phyloP scores from a whole-genome alignment of 2,329 filamentous ascomycete species.

The Ustulina deusta region DNA sequence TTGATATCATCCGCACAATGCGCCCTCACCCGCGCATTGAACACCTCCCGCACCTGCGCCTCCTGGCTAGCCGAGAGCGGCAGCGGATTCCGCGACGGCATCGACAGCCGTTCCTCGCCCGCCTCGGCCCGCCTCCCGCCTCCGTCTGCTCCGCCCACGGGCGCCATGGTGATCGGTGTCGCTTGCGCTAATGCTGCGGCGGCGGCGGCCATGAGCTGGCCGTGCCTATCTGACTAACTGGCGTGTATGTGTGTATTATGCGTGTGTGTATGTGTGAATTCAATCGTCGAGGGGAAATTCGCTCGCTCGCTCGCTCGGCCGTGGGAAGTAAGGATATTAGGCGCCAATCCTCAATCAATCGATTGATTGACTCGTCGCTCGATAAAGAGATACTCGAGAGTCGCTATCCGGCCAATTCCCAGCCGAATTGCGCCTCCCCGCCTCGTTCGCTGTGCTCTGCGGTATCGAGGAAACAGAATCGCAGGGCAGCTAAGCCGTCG shows the following conservation, averaged over 20 bases:
- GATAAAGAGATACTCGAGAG: not conserved
- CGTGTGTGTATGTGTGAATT: not conserved
- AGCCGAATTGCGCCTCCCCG: not conserved
- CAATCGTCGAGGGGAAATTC: not conserved
- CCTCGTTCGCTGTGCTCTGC: not conserved
- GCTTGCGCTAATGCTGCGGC: conserved; percentile 22
- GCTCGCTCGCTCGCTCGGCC: not conserved
- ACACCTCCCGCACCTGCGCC: conserved; percentile 56
- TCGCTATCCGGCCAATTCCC: not conserved
- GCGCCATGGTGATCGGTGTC: conserved; percentile 55
- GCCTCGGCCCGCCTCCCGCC: conserved; percentile 11
- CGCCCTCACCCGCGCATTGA: conserved; percentile 72
- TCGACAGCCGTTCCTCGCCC: conserved; percentile 50
- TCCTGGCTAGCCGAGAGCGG: conserved; percentile 69
- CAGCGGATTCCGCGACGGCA: conserved; percentile 80
- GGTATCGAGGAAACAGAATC: not conserved
- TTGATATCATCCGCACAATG: conserved; percentile 84
- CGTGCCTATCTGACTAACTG: not conserved
- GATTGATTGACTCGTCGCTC: not conserved
- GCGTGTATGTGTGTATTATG: not conserved
- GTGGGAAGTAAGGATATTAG: not conserved
- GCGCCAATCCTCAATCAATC: not conserved
- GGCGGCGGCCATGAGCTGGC: conserved; percentile 37
- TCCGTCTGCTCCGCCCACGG: conserved; percentile 49
- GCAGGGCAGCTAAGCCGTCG: not conserved